Base-by-base conservation (phyloP, 2,329 filamentous ascomycete genomes). In the Colletotrichum sp. region DNA sequence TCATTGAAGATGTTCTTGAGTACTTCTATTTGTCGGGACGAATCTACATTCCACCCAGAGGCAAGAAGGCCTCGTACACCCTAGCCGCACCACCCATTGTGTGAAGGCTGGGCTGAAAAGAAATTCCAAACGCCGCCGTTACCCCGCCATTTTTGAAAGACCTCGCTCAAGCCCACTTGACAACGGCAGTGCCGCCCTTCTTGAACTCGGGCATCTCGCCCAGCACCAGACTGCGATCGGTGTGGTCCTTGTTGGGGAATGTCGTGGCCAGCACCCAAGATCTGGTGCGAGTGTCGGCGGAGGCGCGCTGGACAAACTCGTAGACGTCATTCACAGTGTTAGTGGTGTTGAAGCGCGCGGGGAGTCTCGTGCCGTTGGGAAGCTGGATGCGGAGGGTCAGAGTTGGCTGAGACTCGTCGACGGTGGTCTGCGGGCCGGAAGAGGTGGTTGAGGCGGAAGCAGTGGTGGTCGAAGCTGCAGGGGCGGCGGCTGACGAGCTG, bases 281-380 rank as follows among this genome's bases (percentile, higher is more conserved):
- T n/a, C 95, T 89, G 52, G 85, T 82, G 34, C 87, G 86, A 66
- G 90, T 90, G 8, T 89, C 89, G 0, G 92, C 83, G 30, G 90
- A 93, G 0, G 94, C 90, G n/a, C 90, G 88, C 75, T 91, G 87
- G 76, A 96, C 91, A 80, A 96, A 96, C 11, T 89, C 87, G 83
- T 97, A 96, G 11, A 98, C 90, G 78, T 96, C 93, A 19, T 92
- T 93, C 63, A 98, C 86, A 0, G 95, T 97, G 80, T 95, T 93
- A 1, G 90, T 93, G 0, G 93, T 93, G 86, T 97, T 97, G 86
- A 98, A 98, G 11, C 95, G 91, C 30, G 93, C 94, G n/a, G 93
- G 92, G 29, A 97, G 87, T 59, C 95, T 90, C 3, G 93, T 94
- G 52, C 95, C 95, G 79, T 96, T 93, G 2, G 93, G 94, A 72